Percentiles rank a stretch among this genome's conserved stretches.
Conservation (phyloP, 164 flowering plant species). For the Warburgia ugandensis region DNA sequence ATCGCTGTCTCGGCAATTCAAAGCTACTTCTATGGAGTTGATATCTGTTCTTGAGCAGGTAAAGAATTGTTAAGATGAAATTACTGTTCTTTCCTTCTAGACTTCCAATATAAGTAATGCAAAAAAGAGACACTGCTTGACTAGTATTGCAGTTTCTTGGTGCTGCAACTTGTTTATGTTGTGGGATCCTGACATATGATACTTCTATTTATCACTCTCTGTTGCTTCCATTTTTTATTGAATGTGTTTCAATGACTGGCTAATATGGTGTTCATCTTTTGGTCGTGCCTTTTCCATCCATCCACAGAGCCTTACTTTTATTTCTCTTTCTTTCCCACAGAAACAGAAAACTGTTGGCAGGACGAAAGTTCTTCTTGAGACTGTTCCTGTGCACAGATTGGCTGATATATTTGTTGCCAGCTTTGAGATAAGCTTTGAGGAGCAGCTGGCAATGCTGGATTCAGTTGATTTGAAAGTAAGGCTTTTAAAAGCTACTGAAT, state of each 20-base stretch:
- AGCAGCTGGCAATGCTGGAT: conserved; percentile 92
- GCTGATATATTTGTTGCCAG: conserved; percentile 99
- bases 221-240: too few relatives aligned
- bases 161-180: too few relatives aligned
- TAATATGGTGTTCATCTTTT: too few relatives aligned
- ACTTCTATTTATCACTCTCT: too few relatives aligned
- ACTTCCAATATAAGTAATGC: too few relatives aligned
- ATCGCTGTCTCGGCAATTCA: conserved; percentile 80
- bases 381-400: conserved; percentile 87
- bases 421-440: conserved; percentile 98
- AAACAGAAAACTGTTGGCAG: conserved; percentile 93
- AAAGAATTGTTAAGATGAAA: too few relatives aligned
- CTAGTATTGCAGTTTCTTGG: too few relatives aligned
- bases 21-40: conserved; percentile 94
- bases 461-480: conserved; percentile 92
- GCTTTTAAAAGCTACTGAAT: conserved; percentile 91
- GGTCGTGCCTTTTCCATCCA: too few relatives aligned
- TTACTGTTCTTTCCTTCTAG: too few relatives aligned
- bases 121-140: too few relatives aligned
- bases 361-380: conserved; percentile 89
- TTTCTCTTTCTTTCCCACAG: conserved; percentile 24
- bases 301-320: background rate
- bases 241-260: too few relatives aligned
- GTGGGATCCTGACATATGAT: too few relatives aligned
- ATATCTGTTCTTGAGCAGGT: conserved; percentile 99